Evolutionary conservation across 1,284 basidiomycete genomes (phyloP).

Genomic region (Puccinia novopanici): DNA sequence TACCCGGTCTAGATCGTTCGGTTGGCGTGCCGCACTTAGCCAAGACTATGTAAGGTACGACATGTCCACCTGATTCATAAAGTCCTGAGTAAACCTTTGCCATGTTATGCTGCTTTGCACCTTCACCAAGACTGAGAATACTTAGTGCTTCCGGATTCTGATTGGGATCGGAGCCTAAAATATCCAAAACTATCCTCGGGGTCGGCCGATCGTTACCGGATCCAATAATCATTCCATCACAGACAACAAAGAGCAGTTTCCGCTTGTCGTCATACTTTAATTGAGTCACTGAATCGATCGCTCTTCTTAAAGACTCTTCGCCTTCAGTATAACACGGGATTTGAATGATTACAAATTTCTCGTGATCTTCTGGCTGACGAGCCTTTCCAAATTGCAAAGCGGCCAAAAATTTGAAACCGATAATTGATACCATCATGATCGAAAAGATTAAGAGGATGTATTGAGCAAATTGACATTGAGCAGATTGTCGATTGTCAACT

Average conservation of each 20-base stretch:
- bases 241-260: conserved; percentile 89
- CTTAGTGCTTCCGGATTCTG: conserved; percentile 90
- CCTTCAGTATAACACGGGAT: conserved; percentile 98
- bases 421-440: conserved; percentile 88
- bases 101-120: conserved; percentile 95
- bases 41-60: conserved; percentile 94
- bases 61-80: conserved; percentile 90
- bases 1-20: conserved; percentile 87
- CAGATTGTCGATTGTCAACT: conserved; percentile 86
- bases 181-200: conserved; percentile 84
- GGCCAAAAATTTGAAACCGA: conserved; percentile 97
- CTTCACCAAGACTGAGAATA: conserved; percentile 90
- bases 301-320: conserved; percentile 78
- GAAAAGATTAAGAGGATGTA: conserved; percentile 90
- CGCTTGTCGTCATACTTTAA: conserved; percentile 98
- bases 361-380: conserved; percentile 89
- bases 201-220: conserved; percentile 89
- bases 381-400: conserved; percentile 82
- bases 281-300: conserved; percentile 90
- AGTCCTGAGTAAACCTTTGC: conserved; percentile 96
- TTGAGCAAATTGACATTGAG: conserved; percentile 85
- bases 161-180: conserved; percentile 89
- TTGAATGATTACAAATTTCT: conserved; percentile 98
- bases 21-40: conserved; percentile 95
- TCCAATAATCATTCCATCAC: conserved; percentile 98